A percentile compares a stretch with the other conserved stretches of the same genome.
These are phyloP conservation scores for Populus trichocarpa DNA, from an alignment of 441 rosid species.

Conservation along the genomic window DNA sequence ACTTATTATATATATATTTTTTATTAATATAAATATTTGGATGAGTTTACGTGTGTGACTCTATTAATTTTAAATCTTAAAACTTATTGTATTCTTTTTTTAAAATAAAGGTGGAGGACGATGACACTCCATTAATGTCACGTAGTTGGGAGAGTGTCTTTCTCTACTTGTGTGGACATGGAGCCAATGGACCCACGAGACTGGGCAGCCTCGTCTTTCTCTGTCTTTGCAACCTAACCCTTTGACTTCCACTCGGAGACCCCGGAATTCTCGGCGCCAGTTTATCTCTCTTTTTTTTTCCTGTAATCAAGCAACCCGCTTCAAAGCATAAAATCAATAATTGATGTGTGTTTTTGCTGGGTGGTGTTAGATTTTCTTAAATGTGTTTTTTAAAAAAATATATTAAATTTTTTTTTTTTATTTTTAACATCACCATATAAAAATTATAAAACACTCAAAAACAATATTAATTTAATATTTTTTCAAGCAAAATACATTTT, in stretches of 20 bases:
- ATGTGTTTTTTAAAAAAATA: too few species aligned
- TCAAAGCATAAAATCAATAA: slow-evolving; percentile 4
- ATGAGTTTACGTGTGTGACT: too few species aligned
- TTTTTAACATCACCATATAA: rapidly evolving
- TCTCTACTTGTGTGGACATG: background rate
- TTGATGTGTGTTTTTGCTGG: background rate
- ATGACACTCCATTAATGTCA: slow-evolving; percentile 21
- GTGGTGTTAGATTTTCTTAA: background rate
- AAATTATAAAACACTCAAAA: too few species aligned
- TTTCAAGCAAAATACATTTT: too few species aligned
- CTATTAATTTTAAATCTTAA: too few species aligned
- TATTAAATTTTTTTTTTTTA: background rate
- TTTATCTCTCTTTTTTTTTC: background rate
- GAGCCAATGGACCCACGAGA: background rate
- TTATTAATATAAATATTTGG: too few species aligned
- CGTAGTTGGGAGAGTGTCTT: slow-evolving; percentile 6
- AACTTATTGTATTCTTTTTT: too few species aligned
- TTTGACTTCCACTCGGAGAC: slow-evolving; percentile 33
- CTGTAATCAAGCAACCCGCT: background rate
- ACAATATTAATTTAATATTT: too few species aligned
- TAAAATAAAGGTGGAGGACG: background rate
- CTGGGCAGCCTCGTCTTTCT: too few species aligned
- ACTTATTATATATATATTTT: background rate
- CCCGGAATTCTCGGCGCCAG: slow-evolving; percentile 47
- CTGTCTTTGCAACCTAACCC: slow-evolving; percentile 27